phyloP scores from a whole-genome alignment of 1,284 basidiomycete genomes.

The Malassezia equina region DNA sequence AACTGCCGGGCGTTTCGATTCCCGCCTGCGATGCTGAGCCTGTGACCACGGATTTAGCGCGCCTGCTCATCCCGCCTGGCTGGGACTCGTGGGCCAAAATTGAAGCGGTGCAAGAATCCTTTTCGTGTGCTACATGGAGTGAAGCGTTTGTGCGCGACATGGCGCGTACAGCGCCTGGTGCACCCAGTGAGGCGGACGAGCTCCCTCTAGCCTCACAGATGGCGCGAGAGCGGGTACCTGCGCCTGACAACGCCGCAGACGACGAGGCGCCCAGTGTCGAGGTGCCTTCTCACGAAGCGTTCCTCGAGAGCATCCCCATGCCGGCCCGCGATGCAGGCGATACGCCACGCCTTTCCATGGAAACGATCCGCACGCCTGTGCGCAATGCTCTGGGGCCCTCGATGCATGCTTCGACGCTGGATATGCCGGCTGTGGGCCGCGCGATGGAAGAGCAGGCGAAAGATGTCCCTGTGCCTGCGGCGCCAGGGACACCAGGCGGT shows the following conservation, averaged over 20 bases:
- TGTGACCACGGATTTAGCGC: conserved; percentile 72
- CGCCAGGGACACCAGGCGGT: conserved; percentile 7
- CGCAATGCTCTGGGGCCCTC: conserved; percentile 13
- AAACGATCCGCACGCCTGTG: background rate
- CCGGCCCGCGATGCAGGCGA: conserved; percentile 16
- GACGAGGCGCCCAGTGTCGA: conserved; percentile 14
- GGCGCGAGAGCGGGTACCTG: background rate
- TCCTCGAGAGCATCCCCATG: conserved; percentile 26
- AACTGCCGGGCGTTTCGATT: conserved; percentile 51
- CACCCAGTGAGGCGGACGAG: background rate
- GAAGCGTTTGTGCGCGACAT: conserved; percentile 6
- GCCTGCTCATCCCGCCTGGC: conserved; percentile 79
- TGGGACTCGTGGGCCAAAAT: conserved; percentile 99
- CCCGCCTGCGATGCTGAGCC: conserved; percentile 63
- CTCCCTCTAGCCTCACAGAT: background rate
- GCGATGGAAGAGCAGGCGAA: conserved; percentile 17
- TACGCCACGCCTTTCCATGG: conserved; percentile 8
- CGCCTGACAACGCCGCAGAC: background rate
- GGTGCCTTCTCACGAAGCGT: conserved; percentile 23
- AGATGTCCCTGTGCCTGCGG: conserved; percentile 5
- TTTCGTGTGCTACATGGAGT: conserved; percentile 56
- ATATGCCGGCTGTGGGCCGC: conserved; percentile 14
- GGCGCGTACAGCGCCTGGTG: background rate
- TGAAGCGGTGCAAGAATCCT: conserved; percentile 74
- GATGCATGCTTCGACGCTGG: conserved; percentile 13